Conservation (phyloP, 1,284 basidiomycete species). For the Naganishia sp. region DNA sequence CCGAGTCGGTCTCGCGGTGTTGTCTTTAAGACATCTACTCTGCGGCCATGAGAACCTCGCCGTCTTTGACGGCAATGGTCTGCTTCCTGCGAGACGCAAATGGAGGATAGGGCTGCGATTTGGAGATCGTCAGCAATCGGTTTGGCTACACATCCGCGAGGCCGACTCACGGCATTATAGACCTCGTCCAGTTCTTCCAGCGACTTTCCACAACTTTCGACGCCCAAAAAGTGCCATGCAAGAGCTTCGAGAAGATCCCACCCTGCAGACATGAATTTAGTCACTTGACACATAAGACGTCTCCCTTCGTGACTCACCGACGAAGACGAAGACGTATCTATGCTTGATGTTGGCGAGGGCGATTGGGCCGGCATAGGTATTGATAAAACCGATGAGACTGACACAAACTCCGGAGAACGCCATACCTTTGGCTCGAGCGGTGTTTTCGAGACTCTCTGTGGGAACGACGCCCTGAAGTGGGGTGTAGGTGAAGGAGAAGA, state of each 20-base stretch:
- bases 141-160: neutral
- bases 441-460: conserved; percentile 61
- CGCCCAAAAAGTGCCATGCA: conserved; percentile 52
- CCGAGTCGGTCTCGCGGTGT: no score
- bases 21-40: neutral
- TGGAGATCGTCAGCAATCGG: neutral
- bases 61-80: conserved; percentile 22
- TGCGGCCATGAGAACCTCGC: conserved; percentile 11
- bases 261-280: conserved; percentile 37
- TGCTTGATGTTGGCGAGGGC: conserved; percentile 54
- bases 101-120: conserved; percentile 20
- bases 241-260: conserved; percentile 49
- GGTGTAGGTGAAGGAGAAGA: conserved; percentile 45
- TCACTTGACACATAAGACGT: conserved; percentile 29
- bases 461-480: conserved; percentile 61
- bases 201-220: conserved; percentile 49
- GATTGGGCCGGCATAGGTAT: conserved; percentile 48
- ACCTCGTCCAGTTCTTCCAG: conserved; percentile 46
- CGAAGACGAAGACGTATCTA: conserved; percentile 36
- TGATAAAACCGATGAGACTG: conserved; percentile 59
- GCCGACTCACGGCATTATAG: conserved; percentile 36
- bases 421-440: conserved; percentile 64
- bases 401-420: conserved; percentile 55
- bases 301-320: conserved; percentile 10
- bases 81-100: conserved; percentile 30